Base-by-base conservation (phyloP, 2,329 filamentous ascomycete species). In the Aspergillus arachidicola region DNA sequence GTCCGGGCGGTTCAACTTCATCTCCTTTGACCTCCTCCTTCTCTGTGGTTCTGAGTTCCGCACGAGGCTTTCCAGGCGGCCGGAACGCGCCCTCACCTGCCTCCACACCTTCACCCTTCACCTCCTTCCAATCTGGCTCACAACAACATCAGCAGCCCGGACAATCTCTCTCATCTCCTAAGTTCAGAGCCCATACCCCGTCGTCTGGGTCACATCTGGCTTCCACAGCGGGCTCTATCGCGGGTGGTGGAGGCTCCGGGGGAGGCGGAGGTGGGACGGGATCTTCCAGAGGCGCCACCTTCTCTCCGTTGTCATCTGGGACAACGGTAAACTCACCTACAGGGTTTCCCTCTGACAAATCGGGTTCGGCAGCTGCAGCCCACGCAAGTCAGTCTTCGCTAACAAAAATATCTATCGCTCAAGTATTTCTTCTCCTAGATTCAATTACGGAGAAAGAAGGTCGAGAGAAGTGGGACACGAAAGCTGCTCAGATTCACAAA, bases 361-460 rank as follows among this genome's bases (percentile, higher is more conserved):
- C 79, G 73, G 69, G 75, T 46, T 78, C 78, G 14, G 69, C 76
- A 64, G 71, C 73, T 67, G 78, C 80, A 54, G 78, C 81, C 62
- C 76, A 78, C 71, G 81, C 81, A 41, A 81, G 83, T 66, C 80
- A 84, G 71, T 85, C 83, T 56, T 90, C 89, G 75, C 85, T 98
- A 72, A 91, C 91, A 65, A 97, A 96, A 82, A 95, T 99, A 78
- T 93, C 95, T 72, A 90, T 97, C 74, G 93, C 95, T 69, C 95
- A 99, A 83, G 89, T 98, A 69, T 96, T 95, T 81, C 89, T 99
- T 68, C 87, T 99, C 62, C 86, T 99, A 69, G 95, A 94, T 81
- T 93, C 93, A 38, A 91, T 98, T 76, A 97, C 95, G 79, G 93
- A 97, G 82, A 94, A 96, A 78, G 93, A 93, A 81, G 93, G 91